Evolutionary conservation across 164 flowering plant species (phyloP).

Genomic region (Malania oleifera): DNA sequence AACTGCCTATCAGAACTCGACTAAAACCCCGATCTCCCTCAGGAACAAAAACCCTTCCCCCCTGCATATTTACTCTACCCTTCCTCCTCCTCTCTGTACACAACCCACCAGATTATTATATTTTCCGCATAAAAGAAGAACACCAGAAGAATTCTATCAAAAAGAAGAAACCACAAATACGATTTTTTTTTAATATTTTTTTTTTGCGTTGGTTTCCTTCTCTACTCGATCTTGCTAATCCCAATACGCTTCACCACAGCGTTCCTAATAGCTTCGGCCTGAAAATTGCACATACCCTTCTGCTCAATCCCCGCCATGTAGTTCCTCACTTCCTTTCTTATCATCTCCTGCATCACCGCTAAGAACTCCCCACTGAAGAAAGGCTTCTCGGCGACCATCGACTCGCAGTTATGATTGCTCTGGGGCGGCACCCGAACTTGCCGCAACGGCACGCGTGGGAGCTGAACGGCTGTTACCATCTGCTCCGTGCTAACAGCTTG

Average conservation of each 20-base stretch:
- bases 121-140: slow-evolving; percentile 13
- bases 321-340: slow-evolving; percentile 53
- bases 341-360: slow-evolving; percentile 58
- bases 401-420: neutral
- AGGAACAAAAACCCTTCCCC: no score
- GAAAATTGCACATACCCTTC: slow-evolving; percentile 26
- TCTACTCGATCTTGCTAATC: slow-evolving; percentile 49
- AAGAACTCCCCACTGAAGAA: slow-evolving; percentile 46
- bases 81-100: slow-evolving; percentile 25
- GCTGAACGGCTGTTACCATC: slow-evolving; percentile 1
- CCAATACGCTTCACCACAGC: slow-evolving; percentile 66
- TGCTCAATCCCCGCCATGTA: slow-evolving; percentile 56
- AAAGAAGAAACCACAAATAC: no score
- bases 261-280: slow-evolving; percentile 51
- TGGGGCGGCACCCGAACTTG: neutral
- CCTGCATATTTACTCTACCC: no score
- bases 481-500: neutral
- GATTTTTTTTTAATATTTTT: no score
- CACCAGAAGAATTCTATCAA: neutral
- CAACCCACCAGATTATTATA: slow-evolving; percentile 21
- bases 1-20: no score
- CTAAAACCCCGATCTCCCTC: no score
- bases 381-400: slow-evolving; percentile 24
- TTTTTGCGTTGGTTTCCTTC: neutral
- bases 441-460: neutral